Conservation (phyloP, 2,329 filamentous ascomycete genomes). For the Venturia effusa region DNA sequence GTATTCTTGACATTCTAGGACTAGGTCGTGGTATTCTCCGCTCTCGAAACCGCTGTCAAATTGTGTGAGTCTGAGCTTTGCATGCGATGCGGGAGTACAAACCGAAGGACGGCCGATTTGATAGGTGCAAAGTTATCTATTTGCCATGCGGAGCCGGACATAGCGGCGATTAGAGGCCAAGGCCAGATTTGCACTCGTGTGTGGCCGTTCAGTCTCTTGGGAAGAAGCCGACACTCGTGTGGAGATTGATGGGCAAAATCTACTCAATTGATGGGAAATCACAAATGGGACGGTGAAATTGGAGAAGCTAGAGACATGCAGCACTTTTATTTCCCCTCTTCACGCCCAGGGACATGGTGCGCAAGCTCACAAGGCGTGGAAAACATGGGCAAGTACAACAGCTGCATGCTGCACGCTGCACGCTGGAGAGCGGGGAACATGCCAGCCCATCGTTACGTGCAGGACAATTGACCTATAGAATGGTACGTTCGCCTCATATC, state of each 20-base stretch:
- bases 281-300: background rate
- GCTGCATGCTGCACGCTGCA: background rate
- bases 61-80: background rate
- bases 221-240: no score
- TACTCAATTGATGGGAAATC: no score
- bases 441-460: background rate
- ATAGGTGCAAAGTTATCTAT: background rate
- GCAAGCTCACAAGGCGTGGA: background rate
- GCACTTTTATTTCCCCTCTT: background rate
- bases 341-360: background rate
- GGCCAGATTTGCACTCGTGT: no score
- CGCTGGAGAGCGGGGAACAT: background rate
- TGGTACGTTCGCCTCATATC: background rate
- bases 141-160: background rate
- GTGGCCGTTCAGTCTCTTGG: no score
- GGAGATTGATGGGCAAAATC: no score
- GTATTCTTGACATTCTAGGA: background rate
- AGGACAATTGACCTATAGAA: background rate
- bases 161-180: background rate
- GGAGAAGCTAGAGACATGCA: background rate
- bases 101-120: background rate
- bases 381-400: background rate
- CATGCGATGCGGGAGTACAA: background rate
- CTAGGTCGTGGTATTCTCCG: background rate
- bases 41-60: background rate